Evolutionary conservation across 768 basidiomycete genomes (phyloP).

Genomic region (Hemileccinum impolitum): DNA sequence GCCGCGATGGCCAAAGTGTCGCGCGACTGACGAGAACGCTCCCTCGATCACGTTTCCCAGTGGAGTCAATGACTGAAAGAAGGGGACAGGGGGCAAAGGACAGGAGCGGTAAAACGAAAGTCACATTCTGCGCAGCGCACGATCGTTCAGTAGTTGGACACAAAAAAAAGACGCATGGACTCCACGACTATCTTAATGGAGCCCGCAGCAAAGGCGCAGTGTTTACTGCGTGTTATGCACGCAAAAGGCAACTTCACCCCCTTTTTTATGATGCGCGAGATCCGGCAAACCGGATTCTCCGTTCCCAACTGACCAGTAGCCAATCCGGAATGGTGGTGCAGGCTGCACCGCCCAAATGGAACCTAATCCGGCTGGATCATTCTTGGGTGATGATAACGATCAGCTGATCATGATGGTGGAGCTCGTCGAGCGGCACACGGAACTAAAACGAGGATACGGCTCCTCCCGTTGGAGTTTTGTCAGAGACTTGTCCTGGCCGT

Average conservation of each 20-base stretch:
- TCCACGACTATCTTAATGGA: constrained; percentile 55
- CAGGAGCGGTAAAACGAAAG: background rate
- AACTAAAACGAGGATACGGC: constrained; percentile 9
- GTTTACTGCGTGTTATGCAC: constrained; percentile 53
- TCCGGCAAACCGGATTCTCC: constrained; percentile 63
- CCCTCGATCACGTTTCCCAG: too few relatives aligned
- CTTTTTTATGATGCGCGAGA: constrained; percentile 65
- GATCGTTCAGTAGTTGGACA: background rate
- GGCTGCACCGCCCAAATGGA: constrained; percentile 17
- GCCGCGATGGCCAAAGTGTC: too few relatives aligned
- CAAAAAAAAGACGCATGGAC: constrained; percentile 18
- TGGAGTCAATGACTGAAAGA: background rate
- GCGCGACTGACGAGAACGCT: too few relatives aligned
- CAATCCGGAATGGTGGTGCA: constrained; percentile 36
- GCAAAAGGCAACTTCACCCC: constrained; percentile 71
- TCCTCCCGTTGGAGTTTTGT: background rate
- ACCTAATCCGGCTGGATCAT: constrained; percentile 23
- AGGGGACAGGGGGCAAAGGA: background rate
- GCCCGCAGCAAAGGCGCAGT: constrained; percentile 72
- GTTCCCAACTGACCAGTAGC: constrained; percentile 77
- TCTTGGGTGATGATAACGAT: constrained; percentile 16
- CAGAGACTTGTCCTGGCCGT: background rate
- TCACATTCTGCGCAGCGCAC: constrained; percentile 7
- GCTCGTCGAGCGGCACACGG: constrained; percentile 7
- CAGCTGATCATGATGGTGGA: constrained; percentile 14